Base-by-base conservation (phyloP, 2,329 filamentous ascomycete species). In the Nothophaeocryptopus gaeumannii region DNA sequence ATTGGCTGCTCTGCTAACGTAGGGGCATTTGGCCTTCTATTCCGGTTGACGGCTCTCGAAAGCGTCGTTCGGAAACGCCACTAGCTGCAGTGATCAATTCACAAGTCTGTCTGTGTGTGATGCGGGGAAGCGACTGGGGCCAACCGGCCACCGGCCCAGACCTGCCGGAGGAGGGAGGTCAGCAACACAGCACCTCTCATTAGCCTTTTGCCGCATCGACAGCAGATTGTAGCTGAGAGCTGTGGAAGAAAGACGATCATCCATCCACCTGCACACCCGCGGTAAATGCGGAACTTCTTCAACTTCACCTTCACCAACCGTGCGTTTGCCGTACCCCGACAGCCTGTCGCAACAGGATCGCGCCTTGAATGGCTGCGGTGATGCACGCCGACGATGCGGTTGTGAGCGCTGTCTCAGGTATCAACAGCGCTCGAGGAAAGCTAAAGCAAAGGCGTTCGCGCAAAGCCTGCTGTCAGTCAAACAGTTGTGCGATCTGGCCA, bases 381-480 rank as follows among this genome's bases (percentile, higher is more conserved):
- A 47, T 48, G 50, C 39, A 44, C 45, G 39, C 50, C n/a, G 38
- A 52, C n/a, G 42, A 43, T 33, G 26, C 43, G n/a, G 36, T 48
- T 13, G 31, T 32, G 33, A 43, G 26, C 34, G 13, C 46, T 5
- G 39, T 30, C 33, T 12, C 8, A 13, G 45, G 34, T 26, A 43
- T 39, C 39, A 45, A 32, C 31, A 40, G 36, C 30, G 39, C 46
- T 16, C 52, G 50, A 42, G 53, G 52, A 29, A 58, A 58, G 39
- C 52, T 58, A 39, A 58, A 58, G 40, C 55, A 59, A 34, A 39
- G 57, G 32, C 55, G 57, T 12, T 58, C 55, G 8, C 43, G 57
- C 32, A 55, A 54, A 36, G 53, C 55, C 8, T 59, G 55, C 33
- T 45, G 53, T 36, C 57, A 59, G 45, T 59, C 54, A 45, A 54